These are phyloP conservation scores for Tulasnella sp. DNA, from an alignment of 768 basidiomycete genomes.

Conservation along the genomic window DNA sequence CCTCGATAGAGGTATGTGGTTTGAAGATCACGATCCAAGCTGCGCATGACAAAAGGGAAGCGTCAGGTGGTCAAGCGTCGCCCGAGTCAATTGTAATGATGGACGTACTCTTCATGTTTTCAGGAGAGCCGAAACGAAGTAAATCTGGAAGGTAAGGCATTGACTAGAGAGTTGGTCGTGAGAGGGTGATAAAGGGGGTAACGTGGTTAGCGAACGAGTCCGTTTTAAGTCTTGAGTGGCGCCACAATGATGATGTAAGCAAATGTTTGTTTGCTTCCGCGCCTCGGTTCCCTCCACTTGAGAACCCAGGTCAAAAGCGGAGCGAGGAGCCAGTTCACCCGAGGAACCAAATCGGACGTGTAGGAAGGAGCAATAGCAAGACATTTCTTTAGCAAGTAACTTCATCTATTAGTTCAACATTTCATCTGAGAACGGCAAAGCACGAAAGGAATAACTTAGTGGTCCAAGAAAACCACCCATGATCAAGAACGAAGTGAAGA, in stretches of 20 bases:
- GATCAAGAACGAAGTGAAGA: slow-evolving; percentile 1
- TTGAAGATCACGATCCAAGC: slow-evolving; percentile 9
- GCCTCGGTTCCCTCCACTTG: not conserved
- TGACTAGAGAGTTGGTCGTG: not conserved
- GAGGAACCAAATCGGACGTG: no score
- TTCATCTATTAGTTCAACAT: no score
- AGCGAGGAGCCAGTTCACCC: not conserved
- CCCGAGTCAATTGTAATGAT: not conserved
- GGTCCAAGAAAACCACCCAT: not conserved
- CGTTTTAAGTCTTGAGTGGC: not conserved
- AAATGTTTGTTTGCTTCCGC: not conserved
- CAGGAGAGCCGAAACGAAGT: not conserved
- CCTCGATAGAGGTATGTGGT: not conserved
- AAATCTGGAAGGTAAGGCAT: not conserved
- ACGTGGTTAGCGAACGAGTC: not conserved
- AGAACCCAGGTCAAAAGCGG: not conserved
- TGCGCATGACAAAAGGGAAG: not conserved
- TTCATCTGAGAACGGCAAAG: not conserved
- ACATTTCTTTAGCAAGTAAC: no score
- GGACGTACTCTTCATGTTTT: not conserved
- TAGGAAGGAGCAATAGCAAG: no score
- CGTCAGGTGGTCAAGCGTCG: not conserved
- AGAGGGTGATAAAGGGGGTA: not conserved
- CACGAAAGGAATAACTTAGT: not conserved
- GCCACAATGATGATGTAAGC: not conserved